Conservation (phyloP, 1,284 basidiomycete genomes). For the Ganoderma sinense region DNA sequence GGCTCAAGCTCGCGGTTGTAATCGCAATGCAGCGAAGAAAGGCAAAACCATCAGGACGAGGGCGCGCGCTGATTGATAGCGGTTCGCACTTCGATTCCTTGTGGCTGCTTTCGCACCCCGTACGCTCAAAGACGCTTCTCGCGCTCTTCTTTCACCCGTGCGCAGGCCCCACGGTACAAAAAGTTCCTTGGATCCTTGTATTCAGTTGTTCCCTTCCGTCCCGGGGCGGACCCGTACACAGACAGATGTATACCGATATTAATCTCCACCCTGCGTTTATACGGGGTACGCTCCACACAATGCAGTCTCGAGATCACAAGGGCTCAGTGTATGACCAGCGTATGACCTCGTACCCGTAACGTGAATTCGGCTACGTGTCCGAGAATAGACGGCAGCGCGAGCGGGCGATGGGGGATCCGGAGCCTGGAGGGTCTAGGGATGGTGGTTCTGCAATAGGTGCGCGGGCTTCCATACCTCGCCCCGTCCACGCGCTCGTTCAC, state of each 20-base stretch:
- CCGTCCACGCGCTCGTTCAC: conserved; percentile 6
- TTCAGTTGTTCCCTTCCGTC: background rate
- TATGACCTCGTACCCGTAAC: background rate
- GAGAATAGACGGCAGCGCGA: background rate
- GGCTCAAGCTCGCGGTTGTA: background rate
- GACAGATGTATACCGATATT: background rate
- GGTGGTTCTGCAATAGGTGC: background rate
- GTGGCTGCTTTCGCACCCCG: background rate
- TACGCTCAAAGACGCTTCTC: background rate
- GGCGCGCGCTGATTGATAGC: conserved; percentile 2
- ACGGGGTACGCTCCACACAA: background rate
- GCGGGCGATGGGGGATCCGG: background rate
- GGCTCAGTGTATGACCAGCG: background rate
- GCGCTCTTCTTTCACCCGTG: background rate
- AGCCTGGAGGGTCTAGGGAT: background rate
- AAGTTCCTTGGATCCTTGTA: background rate
- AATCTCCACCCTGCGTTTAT: background rate
- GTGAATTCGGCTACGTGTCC: background rate
- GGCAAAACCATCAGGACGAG: background rate
- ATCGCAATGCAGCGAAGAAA: background rate
- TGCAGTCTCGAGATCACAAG: background rate
- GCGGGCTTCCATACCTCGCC: background rate
- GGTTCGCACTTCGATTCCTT: conserved; percentile 2
- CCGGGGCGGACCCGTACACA: background rate
- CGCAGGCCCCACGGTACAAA: background rate